Conservation (phyloP, 148 eudicot species). For the Simmondsia chinensis region DNA sequence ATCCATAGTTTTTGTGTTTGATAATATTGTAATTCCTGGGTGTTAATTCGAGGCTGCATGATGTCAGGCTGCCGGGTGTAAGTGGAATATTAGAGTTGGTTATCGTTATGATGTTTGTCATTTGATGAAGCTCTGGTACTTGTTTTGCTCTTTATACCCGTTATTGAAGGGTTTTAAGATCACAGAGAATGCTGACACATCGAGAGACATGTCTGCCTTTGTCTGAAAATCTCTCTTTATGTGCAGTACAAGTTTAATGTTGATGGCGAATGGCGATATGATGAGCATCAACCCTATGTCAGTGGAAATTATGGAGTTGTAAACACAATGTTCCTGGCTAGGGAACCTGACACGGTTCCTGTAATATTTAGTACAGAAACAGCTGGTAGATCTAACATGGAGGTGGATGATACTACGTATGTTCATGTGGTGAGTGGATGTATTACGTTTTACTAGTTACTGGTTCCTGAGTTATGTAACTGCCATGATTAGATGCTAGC, state of each 20-base stretch:
- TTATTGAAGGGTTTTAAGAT: too few relatives aligned
- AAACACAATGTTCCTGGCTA: slow-evolving; percentile 43
- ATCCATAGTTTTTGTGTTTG: too few relatives aligned
- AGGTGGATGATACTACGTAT: slow-evolving; percentile 56
- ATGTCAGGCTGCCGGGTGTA: too few relatives aligned
- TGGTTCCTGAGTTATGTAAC: too few relatives aligned
- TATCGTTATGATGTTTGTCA: too few relatives aligned
- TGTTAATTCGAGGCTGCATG: too few relatives aligned
- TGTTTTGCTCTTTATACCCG: too few relatives aligned
- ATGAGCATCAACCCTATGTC: slow-evolving; percentile 52
- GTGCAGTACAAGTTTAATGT: slow-evolving; percentile 77
- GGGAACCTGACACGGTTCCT: slow-evolving; percentile 39
- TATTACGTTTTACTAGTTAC: neutral
- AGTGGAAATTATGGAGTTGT: slow-evolving; percentile 61
- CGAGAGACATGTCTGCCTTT: neutral
- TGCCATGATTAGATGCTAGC: too few relatives aligned
- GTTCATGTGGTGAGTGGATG: slow-evolving; percentile 36
- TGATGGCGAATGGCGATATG: slow-evolving; percentile 83
- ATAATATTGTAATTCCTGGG: too few relatives aligned
- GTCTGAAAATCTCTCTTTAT: slow-evolving; percentile 12
- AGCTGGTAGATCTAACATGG: slow-evolving; percentile 63
- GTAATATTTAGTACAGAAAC: slow-evolving; percentile 28
- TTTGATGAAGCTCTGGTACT: too few relatives aligned
- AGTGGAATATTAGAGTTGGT: too few relatives aligned
- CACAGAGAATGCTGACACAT: neutral